Evolutionary conservation across 1,139 yeast species (phyloP), one percentile per base, ranked within the genome.

Genomic region (Suzukiozyma palmioleophila): DNA sequence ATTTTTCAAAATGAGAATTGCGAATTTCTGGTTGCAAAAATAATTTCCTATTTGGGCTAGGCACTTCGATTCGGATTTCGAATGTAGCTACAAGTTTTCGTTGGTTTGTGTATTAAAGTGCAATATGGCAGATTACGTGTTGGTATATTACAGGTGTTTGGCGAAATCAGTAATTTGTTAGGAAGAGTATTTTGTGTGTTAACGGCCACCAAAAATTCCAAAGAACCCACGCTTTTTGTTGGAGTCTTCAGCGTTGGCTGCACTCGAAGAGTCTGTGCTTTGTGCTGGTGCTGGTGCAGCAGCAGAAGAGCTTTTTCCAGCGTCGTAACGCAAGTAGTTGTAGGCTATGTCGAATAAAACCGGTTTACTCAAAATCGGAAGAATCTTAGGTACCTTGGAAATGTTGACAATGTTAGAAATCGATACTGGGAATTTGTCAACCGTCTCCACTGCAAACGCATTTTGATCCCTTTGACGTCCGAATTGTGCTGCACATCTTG

Each of bases 341-440:
- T 71, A 89, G 0, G 95, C 97, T 52, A 87, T 71, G 58, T 90
- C 97, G 54, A 88, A 90, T 52, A 89, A 75, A 8, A 89, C 95
- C 0, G 97, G 96, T 60, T 90, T 90, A 43, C 84, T 77, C 43
- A 81, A 72, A 2, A 85, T 75, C 1, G 95, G 85, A 43, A 48
- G 53, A 34, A 70, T 45, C 11, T 62, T 62, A 22, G 78, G 48
- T 12, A 59, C 56, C 12, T 71, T 64, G 16, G 69, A 66, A 32
- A 76, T 48, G 43, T 81, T 77, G 29, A 77, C 78, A 39, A 83
- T 57, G 34, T 66, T 64, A 3, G 59, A 50, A 34, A 79, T 51
- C 3, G 61, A 62, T 4, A 65, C 49, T 1, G 77, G 78, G 45
- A 64, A 74, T 43, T 62, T 64, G 50, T 68, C 60, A 40, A 81